Evolutionary conservation across 2,329 filamentous ascomycete species (phyloP), one percentile per base, ranked within the genome.

Genomic region (Chaetomium sp.): DNA sequence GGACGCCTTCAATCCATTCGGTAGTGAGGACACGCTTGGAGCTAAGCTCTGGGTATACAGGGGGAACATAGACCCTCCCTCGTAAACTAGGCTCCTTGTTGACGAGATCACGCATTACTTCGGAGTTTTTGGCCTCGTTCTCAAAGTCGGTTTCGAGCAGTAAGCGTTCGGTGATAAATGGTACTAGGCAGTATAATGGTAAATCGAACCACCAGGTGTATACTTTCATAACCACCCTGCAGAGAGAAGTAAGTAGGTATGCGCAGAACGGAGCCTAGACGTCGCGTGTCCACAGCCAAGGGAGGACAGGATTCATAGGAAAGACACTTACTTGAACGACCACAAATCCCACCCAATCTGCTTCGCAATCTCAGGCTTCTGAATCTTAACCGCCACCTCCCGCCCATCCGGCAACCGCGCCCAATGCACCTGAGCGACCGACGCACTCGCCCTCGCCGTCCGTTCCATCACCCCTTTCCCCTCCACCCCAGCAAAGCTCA

Each of bases 351-450:
- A 96, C 4, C 85, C 84, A 40, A 96, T 88, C 73, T 97, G 94
- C 67, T 87, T 85, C 19, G 82, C 85, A 68, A 99, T 97, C 76
- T 96, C 92, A 50, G 86, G 82, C 75, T 97, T 99, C 76, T 99
- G 94, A 4, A 99, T 86, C 76, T 99, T 99, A 68, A 99, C 82
- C 1, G 94, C 94, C 27, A 97, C 88, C 75, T 96, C 91, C 48
- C 90, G 79, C 0, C 94, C 94, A 72, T 97, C 92, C 3, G 83
- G 73, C 55, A 97, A 71, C 58, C 86, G 78, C 6, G 94, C 94
- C 91, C 92, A 96, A 69, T 97, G 94, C 1, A 99, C 94, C 73
- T 97, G 94, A 1, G 94, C 94, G 7, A 99, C 92, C 69, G 89
- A 95, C 2, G 94, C 94, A 67, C 88, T 92, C 0, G 87, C 88